phyloP scores from a whole-genome alignment of 176 grass and related monocot species.

The Oryza rufipogon region DNA sequence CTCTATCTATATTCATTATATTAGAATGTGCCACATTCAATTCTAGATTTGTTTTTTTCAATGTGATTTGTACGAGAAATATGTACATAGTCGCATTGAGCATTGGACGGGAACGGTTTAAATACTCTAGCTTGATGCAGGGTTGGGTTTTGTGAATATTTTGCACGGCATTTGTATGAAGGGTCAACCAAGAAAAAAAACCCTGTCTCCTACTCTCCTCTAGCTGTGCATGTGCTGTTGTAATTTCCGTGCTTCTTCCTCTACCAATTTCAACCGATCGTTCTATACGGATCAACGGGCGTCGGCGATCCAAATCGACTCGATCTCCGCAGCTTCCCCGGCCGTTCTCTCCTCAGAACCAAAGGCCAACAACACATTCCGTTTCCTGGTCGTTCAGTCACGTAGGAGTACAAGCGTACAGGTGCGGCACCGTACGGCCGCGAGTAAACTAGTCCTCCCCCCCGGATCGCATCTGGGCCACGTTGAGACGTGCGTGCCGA shows the following conservation, averaged over 20 bases:
- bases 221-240: neutral
- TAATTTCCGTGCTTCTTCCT: neutral
- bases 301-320: too few species aligned
- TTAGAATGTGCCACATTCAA: too few species aligned
- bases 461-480: neutral
- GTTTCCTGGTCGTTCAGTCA: neutral
- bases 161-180: neutral
- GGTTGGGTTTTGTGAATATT: neutral
- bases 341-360: too few species aligned
- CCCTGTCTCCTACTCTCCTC: neutral
- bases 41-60: too few species aligned
- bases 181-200: too few species aligned
- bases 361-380: too few species aligned
- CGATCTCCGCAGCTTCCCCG: too few species aligned
- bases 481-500: constrained; percentile 35
- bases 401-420: neutral
- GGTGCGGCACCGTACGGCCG: neutral
- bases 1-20: too few species aligned
- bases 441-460: neutral
- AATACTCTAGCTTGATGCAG: neutral
- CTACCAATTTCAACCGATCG: neutral
- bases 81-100: neutral
- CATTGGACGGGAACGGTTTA: neutral
- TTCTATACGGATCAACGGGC: too few species aligned
- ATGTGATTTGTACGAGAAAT: neutral